phyloP scores from a whole-genome alignment of 2,329 filamentous ascomycete genomes.

The Botryotinia calthae region DNA sequence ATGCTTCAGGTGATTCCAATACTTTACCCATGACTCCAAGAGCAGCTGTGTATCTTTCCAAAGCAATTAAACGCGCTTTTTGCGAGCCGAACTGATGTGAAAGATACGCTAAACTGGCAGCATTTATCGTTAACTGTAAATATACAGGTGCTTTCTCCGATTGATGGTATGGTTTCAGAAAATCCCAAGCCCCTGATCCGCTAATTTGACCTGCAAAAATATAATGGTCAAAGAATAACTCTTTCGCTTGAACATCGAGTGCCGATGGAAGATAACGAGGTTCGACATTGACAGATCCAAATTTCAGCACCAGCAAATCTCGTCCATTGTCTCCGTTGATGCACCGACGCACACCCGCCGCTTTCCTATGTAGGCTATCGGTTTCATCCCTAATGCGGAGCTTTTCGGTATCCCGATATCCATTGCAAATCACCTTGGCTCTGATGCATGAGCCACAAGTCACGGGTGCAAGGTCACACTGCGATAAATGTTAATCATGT shows the following conservation, averaged over 20 bases:
- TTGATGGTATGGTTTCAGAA: constrained; percentile 15
- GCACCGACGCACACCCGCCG: background rate
- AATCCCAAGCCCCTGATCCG: constrained; percentile 12
- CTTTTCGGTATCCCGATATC: constrained; percentile 21
- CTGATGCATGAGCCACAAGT: constrained; percentile 21
- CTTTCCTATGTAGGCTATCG: constrained; percentile 8
- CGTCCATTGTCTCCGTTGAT: background rate
- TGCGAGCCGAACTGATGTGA: constrained; percentile 15
- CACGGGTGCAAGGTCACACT: constrained; percentile 27
- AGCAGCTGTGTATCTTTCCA: constrained; percentile 17
- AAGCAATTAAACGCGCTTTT: constrained; percentile 9
- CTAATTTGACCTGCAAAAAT: constrained; percentile 9
- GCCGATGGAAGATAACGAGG: constrained; percentile 10
- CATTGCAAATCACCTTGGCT: constrained; percentile 19
- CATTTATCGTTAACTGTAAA: constrained; percentile 18
- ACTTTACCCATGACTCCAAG: constrained; percentile 14
- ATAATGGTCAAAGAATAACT: constrained; percentile 22
- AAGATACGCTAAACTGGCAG: constrained; percentile 24
- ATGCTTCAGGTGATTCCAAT: constrained; percentile 7
- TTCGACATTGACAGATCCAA: background rate
- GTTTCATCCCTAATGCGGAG: constrained; percentile 24
- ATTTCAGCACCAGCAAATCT: background rate
- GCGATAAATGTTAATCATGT: background rate
- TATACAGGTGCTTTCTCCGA: background rate
- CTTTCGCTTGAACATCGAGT: constrained; percentile 21